Percentiles rank a stretch among this genome's conserved stretches.
These are phyloP conservation scores for Pleurozium schreberi DNA, from an alignment of 225 moss, liverwort and hornwort genomes.

Conservation along the genomic window DNA sequence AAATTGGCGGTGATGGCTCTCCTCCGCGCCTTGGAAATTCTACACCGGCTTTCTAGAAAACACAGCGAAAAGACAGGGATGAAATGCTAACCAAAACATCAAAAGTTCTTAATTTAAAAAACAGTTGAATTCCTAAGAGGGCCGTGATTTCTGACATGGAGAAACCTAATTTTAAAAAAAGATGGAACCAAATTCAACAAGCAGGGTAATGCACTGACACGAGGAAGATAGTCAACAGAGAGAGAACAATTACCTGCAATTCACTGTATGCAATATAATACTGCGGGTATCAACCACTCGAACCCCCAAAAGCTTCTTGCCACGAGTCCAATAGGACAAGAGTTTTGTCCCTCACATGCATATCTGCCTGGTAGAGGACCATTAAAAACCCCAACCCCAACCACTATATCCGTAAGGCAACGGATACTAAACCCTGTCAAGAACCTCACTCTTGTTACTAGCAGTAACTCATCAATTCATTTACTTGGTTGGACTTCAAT, in stretches of 20 bases:
- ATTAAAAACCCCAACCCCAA: background rate
- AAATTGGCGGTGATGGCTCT: constrained; percentile 49
- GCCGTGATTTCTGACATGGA: background rate
- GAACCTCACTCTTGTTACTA: background rate
- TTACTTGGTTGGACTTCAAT: background rate
- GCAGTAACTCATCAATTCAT: background rate
- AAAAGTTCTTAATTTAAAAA: background rate
- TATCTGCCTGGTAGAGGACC: constrained; percentile 51
- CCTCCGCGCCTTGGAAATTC: constrained; percentile 24
- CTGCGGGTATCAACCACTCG: constrained; percentile 65
- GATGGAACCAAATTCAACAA: background rate
- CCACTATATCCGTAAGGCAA: background rate
- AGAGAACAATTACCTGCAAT: constrained; percentile 29
- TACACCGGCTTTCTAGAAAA: constrained; percentile 21
- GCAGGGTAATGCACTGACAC: background rate
- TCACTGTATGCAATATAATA: constrained; percentile 80
- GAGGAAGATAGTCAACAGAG: background rate
- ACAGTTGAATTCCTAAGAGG: background rate
- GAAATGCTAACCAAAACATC: constrained; percentile 24
- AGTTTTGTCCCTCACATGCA: constrained; percentile 79
- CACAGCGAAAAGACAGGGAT: background rate
- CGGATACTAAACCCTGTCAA: background rate
- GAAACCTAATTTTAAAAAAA: background rate
- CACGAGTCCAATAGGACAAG: constrained; percentile 68
- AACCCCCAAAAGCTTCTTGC: constrained; percentile 83